A percentile compares a stretch with the other conserved stretches of the same genome.
Conservation (phyloP, 108 stramenopile species). For the Cyclostephanos invisitatus region DNA sequence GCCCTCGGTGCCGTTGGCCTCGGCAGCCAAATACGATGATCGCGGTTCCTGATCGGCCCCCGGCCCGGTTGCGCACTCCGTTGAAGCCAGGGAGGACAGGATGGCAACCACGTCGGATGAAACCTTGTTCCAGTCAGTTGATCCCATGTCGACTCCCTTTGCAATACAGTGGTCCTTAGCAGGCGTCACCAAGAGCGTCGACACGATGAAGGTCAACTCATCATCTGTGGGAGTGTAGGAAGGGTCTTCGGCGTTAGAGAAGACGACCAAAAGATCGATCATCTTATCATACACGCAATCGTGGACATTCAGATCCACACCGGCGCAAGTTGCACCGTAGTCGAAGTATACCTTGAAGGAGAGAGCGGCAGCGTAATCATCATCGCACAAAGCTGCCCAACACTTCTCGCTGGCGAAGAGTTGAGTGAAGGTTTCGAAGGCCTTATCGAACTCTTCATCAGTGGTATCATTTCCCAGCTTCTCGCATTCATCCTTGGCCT, state of each 20-base stretch:
- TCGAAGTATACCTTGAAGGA: conserved; percentile 26
- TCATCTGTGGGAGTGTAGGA: background rate
- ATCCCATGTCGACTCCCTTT: background rate
- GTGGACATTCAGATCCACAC: conserved; percentile 23
- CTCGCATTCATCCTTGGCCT: conserved; percentile 26
- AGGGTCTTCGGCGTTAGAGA: background rate
- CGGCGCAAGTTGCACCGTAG: conserved; percentile 36
- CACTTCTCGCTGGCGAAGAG: conserved; percentile 28
- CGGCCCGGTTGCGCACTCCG: background rate
- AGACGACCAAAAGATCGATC: conserved; percentile 7
- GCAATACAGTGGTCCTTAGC: conserved; percentile 1
- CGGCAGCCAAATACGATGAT: background rate
- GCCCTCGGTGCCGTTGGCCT: background rate
- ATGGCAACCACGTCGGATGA: background rate
- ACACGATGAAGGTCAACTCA: background rate
- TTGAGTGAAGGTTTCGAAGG: conserved; percentile 12
- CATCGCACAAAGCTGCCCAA: conserved; percentile 35
- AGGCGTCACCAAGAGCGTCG: background rate
- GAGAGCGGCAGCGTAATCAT: conserved; percentile 12
- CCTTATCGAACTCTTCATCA: conserved; percentile 23
- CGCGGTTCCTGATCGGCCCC: background rate
- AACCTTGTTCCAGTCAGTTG: background rate
- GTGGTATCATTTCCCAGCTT: conserved; percentile 5
- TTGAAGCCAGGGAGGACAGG: background rate
- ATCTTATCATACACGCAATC: conserved; percentile 30